These are phyloP conservation scores for Claviceps paspali DNA, from an alignment of 2,329 filamentous ascomycete genomes.

Conservation along the genomic window DNA sequence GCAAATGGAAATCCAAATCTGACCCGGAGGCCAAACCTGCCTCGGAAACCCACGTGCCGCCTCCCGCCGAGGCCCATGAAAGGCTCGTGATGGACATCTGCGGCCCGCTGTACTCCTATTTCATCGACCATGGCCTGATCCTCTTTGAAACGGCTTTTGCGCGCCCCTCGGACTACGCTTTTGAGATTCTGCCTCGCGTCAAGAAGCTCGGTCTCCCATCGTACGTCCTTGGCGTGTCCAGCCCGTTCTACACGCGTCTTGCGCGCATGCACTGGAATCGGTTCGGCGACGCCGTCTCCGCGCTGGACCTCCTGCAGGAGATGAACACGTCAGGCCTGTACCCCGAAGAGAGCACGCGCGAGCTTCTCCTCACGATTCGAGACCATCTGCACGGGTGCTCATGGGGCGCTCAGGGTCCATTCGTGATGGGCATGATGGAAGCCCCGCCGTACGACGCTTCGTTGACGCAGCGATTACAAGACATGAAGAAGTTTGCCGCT, in stretches of 20 bases:
- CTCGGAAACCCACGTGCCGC: slow-evolving; percentile 1
- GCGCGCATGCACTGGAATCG: slow-evolving; percentile 46
- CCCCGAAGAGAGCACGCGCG: slow-evolving; percentile 27
- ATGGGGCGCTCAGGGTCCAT: slow-evolving; percentile 21
- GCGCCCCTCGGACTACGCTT: slow-evolving; percentile 40
- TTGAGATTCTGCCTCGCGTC: slow-evolving; percentile 49
- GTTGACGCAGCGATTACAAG: slow-evolving; percentile 14
- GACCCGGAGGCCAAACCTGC: too few relatives aligned
- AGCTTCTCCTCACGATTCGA: slow-evolving; percentile 16
- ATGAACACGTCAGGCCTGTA: slow-evolving; percentile 50
- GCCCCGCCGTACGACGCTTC: slow-evolving; percentile 18
- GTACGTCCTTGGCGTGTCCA: slow-evolving; percentile 57
- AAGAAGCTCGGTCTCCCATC: slow-evolving; percentile 53
- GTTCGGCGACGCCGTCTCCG: slow-evolving; percentile 39
- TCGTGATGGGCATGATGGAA: slow-evolving; percentile 24
- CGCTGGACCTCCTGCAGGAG: slow-evolving; percentile 44
- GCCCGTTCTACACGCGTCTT: slow-evolving; percentile 53
- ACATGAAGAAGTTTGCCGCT: slow-evolving; percentile 9
- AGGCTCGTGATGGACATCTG: slow-evolving; percentile 37
- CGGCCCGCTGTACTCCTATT: slow-evolving; percentile 48
- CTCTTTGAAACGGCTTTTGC: slow-evolving; percentile 42
- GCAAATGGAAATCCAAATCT: too few relatives aligned
- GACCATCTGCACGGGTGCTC: slow-evolving; percentile 19
- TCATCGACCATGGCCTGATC: slow-evolving; percentile 40
- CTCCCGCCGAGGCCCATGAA: slow-evolving; percentile 8